A percentile compares a stretch with the other conserved stretches of the same genome.
Evolutionary conservation across 129 eudicot genomes (phyloP).

Genomic region (Helianthus annuus): DNA sequence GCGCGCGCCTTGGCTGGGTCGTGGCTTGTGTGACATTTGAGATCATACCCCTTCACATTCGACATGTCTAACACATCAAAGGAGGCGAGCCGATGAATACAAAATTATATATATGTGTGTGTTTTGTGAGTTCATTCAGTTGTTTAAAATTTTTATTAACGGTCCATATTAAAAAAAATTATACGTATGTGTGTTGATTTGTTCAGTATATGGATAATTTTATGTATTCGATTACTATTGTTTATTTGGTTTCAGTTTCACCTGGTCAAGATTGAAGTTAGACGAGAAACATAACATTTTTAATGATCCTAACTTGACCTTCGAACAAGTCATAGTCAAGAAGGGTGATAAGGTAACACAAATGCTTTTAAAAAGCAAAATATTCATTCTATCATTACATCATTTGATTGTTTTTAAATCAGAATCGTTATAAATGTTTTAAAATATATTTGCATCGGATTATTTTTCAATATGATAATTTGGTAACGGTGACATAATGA

Average conservation of each 20-base stretch:
- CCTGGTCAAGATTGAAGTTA: neutral
- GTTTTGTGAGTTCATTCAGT: too few relatives aligned
- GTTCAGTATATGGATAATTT: neutral
- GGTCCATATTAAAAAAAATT: too few relatives aligned
- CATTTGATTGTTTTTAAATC: neutral
- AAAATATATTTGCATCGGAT: neutral
- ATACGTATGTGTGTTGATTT: neutral
- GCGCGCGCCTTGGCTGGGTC: too few relatives aligned
- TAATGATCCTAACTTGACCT: slow-evolving; percentile 22
- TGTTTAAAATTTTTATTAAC: too few relatives aligned
- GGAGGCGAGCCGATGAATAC: too few relatives aligned
- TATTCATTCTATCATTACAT: neutral
- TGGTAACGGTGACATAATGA: neutral
- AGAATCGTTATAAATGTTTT: neutral
- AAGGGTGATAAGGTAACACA: slow-evolving; percentile 8
- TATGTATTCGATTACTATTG: neutral
- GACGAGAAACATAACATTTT: neutral
- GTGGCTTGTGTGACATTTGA: too few relatives aligned
- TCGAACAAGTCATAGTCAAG: slow-evolving; percentile 22
- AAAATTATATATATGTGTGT: too few relatives aligned
- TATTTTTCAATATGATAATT: neutral
- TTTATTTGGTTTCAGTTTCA: neutral
- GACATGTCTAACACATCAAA: too few relatives aligned
- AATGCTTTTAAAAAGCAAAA: slow-evolving; percentile 11
- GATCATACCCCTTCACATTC: too few relatives aligned